Conservation (phyloP, 148 eudicot genomes). For the Heliamphora exappendiculata region DNA sequence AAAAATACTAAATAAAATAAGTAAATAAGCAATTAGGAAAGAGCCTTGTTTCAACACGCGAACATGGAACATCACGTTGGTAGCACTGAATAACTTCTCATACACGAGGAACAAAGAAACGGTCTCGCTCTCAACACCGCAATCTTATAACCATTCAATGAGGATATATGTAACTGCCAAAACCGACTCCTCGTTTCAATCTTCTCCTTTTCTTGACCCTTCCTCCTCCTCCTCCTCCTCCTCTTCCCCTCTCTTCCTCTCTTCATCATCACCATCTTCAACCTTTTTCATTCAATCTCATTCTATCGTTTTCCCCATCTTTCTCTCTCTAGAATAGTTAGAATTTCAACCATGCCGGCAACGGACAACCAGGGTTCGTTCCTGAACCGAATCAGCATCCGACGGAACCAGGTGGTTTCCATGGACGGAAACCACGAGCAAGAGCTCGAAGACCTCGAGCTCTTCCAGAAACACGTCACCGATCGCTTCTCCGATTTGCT, state of each 20-base stretch:
- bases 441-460: constrained; percentile 57
- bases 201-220: neutral
- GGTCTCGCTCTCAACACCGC: too few relatives aligned
- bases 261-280: neutral
- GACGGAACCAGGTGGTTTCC: constrained; percentile 68
- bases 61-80: too few relatives aligned
- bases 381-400: constrained; percentile 75
- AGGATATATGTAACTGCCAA: neutral
- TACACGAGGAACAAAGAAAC: too few relatives aligned
- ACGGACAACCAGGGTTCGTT: constrained; percentile 65
- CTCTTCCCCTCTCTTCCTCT: neutral
- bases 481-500: constrained; percentile 61
- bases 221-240: neutral
- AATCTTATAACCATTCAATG: neutral
- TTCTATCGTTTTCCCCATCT: neutral
- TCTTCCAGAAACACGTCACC: constrained; percentile 52
- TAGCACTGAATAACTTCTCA: too few relatives aligned
- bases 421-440: constrained; percentile 45
- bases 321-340: constrained; percentile 5
- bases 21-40: too few relatives aligned
- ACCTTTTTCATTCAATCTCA: neutral
- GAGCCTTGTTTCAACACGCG: too few relatives aligned
- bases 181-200: neutral
- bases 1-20: too few relatives aligned
- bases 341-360: constrained; percentile 30